phyloP scores from a whole-genome alignment of 495 filamentous ascomycete species.

The Penicillium atrosanguineum region DNA sequence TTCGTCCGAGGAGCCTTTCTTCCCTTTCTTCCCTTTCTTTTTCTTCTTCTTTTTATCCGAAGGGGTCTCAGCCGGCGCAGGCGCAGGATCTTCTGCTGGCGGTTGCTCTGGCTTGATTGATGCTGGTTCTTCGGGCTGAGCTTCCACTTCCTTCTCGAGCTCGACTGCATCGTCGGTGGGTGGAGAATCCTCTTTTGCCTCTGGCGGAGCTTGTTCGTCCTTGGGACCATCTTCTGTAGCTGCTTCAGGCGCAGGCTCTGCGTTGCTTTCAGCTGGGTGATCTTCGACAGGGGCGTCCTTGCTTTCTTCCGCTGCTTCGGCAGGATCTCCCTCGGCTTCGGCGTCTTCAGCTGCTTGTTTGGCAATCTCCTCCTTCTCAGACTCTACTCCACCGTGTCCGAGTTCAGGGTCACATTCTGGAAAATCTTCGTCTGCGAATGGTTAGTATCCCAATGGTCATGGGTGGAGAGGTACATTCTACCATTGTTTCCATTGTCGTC shows the following conservation, averaged over 20 bases:
- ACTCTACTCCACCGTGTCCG: slow-evolving; percentile 31
- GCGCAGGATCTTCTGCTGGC: background rate
- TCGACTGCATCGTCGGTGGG: slow-evolving; percentile 6
- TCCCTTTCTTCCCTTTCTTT: slow-evolving; percentile 1
- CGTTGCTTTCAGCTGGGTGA: slow-evolving; percentile 7
- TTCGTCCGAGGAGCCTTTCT: too few species aligned
- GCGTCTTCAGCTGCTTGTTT: slow-evolving; percentile 27
- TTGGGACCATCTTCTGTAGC: slow-evolving; percentile 2
- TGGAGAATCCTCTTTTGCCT: too few species aligned
- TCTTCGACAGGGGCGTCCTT: slow-evolving; percentile 7
- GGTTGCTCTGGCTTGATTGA: background rate
- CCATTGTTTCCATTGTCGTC: slow-evolving; percentile 21
- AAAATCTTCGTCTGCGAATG: slow-evolving; percentile 28
- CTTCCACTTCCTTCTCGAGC: background rate
- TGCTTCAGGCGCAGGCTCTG: slow-evolving; percentile 4
- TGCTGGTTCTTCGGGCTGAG: too few species aligned
- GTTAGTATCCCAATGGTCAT: background rate
- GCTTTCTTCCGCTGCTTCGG: slow-evolving; percentile 5
- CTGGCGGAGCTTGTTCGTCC: background rate
- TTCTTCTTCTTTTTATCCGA: slow-evolving; percentile 1
- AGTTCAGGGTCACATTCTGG: slow-evolving; percentile 27
- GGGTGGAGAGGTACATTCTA: background rate
- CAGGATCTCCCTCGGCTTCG: slow-evolving; percentile 13
- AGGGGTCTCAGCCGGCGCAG: background rate
- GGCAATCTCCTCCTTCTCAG: slow-evolving; percentile 28